Conservation (phyloP, 2,329 filamentous ascomycete genomes). For the Chalaropsis thielavioides region DNA sequence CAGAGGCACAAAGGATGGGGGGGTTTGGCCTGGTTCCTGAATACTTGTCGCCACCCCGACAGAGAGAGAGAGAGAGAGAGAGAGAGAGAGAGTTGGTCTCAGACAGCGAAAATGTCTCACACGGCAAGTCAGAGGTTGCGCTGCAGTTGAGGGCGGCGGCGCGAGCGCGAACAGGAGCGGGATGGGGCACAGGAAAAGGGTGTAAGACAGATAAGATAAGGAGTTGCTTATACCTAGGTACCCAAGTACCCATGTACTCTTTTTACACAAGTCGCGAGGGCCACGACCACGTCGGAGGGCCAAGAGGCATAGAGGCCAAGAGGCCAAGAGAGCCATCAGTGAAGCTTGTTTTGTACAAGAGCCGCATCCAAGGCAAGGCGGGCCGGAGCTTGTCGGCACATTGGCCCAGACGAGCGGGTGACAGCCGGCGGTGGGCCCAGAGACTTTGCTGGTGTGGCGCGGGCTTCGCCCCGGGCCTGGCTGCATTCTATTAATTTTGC, state of each 20-base stretch:
- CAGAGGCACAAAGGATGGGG: not conserved
- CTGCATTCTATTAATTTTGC: too few species aligned
- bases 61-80: too few species aligned
- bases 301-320: not conserved
- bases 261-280: too few species aligned
- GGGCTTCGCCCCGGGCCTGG: too few species aligned
- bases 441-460: too few species aligned
- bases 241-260: not conserved
- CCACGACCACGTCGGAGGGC: not conserved
- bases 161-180: not conserved
- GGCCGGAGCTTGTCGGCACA: not conserved
- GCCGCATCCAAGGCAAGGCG: not conserved
- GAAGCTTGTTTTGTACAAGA: not conserved
- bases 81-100: not conserved
- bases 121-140: not conserved
- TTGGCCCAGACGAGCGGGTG: not conserved
- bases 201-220: not conserved
- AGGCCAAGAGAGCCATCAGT: not conserved
- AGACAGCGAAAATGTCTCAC: not conserved
- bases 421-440: not conserved
- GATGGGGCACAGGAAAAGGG: not conserved
- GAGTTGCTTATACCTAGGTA: not conserved
- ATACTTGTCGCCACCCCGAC: not conserved
- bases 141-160: not conserved
- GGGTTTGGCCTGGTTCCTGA: not conserved